These are phyloP conservation scores for Fonsecaea multimorphosa DNA, from an alignment of 2,329 filamentous ascomycete genomes.

Conservation along the genomic window DNA sequence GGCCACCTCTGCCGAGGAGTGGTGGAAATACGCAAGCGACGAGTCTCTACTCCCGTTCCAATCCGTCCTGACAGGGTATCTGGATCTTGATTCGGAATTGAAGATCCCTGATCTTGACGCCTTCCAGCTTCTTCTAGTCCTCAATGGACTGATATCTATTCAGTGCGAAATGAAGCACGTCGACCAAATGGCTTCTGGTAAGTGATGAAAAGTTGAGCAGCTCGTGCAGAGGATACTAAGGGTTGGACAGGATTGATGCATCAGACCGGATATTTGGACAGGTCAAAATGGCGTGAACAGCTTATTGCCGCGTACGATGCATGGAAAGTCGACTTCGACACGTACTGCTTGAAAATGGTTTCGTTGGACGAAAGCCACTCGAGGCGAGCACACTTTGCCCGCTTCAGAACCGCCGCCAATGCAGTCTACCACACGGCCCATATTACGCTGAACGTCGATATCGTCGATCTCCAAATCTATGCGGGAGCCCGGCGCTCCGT, in stretches of 20 bases:
- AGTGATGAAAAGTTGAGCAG: not conserved
- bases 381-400: conserved; percentile 49
- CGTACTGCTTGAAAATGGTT: conserved; percentile 53
- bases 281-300: conserved; percentile 57
- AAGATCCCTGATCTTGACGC: conserved; percentile 55
- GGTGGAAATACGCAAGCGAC: conserved; percentile 52
- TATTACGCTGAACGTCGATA: conserved; percentile 62
- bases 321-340: conserved; percentile 65
- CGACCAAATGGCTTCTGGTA: conserved; percentile 56
- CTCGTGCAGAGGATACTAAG: not conserved
- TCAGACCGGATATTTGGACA: conserved; percentile 46
- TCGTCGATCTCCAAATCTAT: conserved; percentile 67
- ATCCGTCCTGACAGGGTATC: conserved; percentile 62
- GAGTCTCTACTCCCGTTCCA: conserved; percentile 44
- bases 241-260: conserved; percentile 13
- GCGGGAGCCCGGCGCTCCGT: conserved; percentile 66
- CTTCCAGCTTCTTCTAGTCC: conserved; percentile 60
- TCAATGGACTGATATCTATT: conserved; percentile 68
- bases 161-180: conserved; percentile 67
- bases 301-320: conserved; percentile 61
- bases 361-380: conserved; percentile 43
- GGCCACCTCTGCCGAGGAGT: conserved; percentile 59
- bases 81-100: conserved; percentile 51
- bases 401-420: conserved; percentile 58
- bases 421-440: conserved; percentile 65